phyloP scores from a whole-genome alignment of 768 basidiomycete species.

The Psilocybe cyanescens region DNA sequence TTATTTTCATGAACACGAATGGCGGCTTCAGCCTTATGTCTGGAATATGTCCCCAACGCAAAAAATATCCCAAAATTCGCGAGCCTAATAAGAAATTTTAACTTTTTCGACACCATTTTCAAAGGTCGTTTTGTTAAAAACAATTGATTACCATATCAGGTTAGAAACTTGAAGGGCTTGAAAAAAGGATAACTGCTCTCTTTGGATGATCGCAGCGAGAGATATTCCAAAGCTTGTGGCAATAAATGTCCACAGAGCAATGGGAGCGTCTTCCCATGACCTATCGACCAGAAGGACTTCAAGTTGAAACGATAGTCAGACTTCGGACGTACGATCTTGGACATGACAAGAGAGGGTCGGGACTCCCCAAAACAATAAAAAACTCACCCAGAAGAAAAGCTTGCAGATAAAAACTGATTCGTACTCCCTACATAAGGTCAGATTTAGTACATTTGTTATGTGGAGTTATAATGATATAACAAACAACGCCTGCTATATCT shows the following conservation, averaged over 20 bases:
- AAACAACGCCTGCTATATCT: conserved; percentile 37
- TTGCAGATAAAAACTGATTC: conserved; percentile 35
- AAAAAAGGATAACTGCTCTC: conserved; percentile 36
- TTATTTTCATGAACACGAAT: conserved; percentile 21
- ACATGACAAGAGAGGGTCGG: background rate
- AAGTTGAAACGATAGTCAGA: background rate
- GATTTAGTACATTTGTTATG: background rate
- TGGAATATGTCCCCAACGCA: conserved; percentile 44
- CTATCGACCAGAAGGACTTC: conserved; percentile 44
- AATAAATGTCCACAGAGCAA: conserved; percentile 47
- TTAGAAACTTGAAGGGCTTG: conserved; percentile 46
- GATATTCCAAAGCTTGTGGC: conserved; percentile 33
- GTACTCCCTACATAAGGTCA: conserved; percentile 31
- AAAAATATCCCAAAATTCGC: conserved; percentile 47
- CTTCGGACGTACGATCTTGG: background rate
- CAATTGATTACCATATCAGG: conserved; percentile 36
- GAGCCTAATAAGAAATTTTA: conserved; percentile 30
- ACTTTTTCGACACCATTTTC: background rate
- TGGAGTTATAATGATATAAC: conserved; percentile 1
- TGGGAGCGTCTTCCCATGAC: conserved; percentile 42
- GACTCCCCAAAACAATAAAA: background rate
- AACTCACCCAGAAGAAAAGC: conserved; percentile 28
- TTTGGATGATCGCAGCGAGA: conserved; percentile 39
- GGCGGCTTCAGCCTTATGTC: conserved; percentile 22
- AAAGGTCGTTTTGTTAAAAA: background rate